These are phyloP conservation scores for Rhizopus arrhizus DNA, from an alignment of 371 early-diverging fungal genomes.

Conservation along the genomic window DNA sequence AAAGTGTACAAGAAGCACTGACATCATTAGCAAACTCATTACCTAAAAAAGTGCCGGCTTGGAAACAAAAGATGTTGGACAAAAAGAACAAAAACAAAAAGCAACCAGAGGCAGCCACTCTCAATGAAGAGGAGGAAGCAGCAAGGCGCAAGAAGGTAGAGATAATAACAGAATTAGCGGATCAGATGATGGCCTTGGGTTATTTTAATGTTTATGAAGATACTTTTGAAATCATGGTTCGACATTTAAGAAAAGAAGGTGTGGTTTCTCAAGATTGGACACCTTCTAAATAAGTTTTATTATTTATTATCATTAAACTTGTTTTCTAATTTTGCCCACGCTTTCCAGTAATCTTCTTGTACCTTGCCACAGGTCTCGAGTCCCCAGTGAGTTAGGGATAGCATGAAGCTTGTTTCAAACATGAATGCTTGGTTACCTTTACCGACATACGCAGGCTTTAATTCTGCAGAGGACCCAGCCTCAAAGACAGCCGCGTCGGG, in stretches of 20 bases:
- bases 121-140: constrained; percentile 45
- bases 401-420: constrained; percentile 89
- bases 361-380: constrained; percentile 68
- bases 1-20: constrained; percentile 71
- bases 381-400: constrained; percentile 87
- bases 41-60: constrained; percentile 55
- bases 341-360: constrained; percentile 80
- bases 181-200: constrained; percentile 77
- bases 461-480: constrained; percentile 71
- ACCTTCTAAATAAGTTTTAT: constrained; percentile 26
- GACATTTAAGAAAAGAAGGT: constrained; percentile 66
- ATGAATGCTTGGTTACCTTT: constrained; percentile 90
- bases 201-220: constrained; percentile 74
- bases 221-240: constrained; percentile 76
- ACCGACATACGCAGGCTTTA: constrained; percentile 80
- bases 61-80: constrained; percentile 56
- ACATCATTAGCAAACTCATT: constrained; percentile 61
- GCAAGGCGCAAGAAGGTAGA: constrained; percentile 59
- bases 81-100: constrained; percentile 65
- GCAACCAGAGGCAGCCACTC: constrained; percentile 8
- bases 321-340: constrained; percentile 67
- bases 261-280: constrained; percentile 67
- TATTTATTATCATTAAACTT: constrained; percentile 43
- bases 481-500: constrained; percentile 88
- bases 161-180: constrained; percentile 70